Base-by-base conservation (phyloP, 2,329 filamentous ascomycete genomes). In the Sclerotinia trifoliorum region DNA sequence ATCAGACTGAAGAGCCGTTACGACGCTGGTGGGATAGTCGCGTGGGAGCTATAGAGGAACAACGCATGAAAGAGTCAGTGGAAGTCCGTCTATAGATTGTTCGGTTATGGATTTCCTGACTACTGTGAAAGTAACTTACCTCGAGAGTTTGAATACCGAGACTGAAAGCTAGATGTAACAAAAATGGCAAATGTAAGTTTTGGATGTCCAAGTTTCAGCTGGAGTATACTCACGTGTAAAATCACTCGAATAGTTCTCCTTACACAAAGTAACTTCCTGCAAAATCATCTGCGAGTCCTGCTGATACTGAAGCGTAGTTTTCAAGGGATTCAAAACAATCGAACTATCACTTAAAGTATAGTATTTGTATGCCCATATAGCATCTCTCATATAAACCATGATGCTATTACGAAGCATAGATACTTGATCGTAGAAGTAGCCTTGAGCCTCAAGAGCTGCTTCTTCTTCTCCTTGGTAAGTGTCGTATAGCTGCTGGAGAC, bases 311-410 rank as follows among this genome's bases (percentile, higher is more conserved):
- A 57, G 3, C 10, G 19, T 57, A 35, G 55, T 57, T 42, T 57
- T 57, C 10, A 57, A 57, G 10, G 32, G 32, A 57, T 57, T 2
- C 4, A 57, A n/a, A 39, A 24, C 32, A 39, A 57, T 39, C 10
- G 32, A 13, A 42, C 55, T 57, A 57, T 57, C 21, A 17, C 55
- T 57, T 5, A 57, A 42, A 10, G 55, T 58, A 10, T 58, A 42
- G 21, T 58, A 58, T 58, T 58, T 58, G n/a, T 58, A 58, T 15
- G 55, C 35, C 55, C 55, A 58, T 58, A 44, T 13, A 44, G 55
- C 35, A 58, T 58, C 55, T 15, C 55, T 39, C 35, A 58, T 58
- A 15, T 58, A 58, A 24, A 58, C 42, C 35, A 58, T 58, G n/a
- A 58, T 58, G n/a, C 21, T 58, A 42, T 8, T 58, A 58, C 55